A percentile compares a stretch with the other conserved stretches of the same genome.
These are phyloP conservation scores for Endoconidiophora polonica DNA, from an alignment of 2,329 filamentous ascomycete species.

Conservation along the genomic window DNA sequence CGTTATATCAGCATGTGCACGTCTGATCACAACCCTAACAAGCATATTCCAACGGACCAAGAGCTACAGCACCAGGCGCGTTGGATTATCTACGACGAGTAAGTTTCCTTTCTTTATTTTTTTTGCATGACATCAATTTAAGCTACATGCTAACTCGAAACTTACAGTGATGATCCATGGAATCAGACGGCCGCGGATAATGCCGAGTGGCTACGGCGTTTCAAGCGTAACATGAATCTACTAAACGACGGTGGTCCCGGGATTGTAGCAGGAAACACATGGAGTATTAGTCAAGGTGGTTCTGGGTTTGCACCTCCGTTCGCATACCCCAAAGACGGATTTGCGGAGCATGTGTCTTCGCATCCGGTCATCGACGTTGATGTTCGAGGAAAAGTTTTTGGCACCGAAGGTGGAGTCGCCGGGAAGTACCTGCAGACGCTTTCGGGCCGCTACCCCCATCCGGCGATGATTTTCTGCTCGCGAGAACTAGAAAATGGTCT, in stretches of 20 bases:
- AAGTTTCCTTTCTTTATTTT: conserved; percentile 18
- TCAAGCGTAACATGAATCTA: conserved; percentile 42
- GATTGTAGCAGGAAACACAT: conserved; percentile 20
- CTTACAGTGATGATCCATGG: conserved; percentile 40
- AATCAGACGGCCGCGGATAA: conserved; percentile 49
- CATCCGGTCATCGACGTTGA: conserved; percentile 20
- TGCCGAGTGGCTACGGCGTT: conserved; percentile 43
- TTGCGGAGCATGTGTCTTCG: conserved; percentile 16
- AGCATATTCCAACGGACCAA: conserved; percentile 41
- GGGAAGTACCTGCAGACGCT: conserved; percentile 32
- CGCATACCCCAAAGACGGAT: conserved; percentile 25
- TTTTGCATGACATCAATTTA: not conserved
- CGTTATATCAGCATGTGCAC: conserved; percentile 36
- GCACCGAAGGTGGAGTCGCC: conserved; percentile 27
- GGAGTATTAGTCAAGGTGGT: conserved; percentile 33
- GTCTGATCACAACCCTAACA: conserved; percentile 43
- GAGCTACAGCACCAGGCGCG: conserved; percentile 47
- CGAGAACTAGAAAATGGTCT: conserved; percentile 41
- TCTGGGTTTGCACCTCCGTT: conserved; percentile 40
- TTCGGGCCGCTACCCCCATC: conserved; percentile 27
- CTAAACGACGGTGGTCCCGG: conserved; percentile 33
- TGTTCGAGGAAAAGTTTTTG: conserved; percentile 24
- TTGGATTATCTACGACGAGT: conserved; percentile 47
- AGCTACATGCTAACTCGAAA: conserved; percentile 14
- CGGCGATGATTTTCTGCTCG: conserved; percentile 38